Conservation (phyloP, 306 rosid species). For the Cucurbita pepo region DNA sequence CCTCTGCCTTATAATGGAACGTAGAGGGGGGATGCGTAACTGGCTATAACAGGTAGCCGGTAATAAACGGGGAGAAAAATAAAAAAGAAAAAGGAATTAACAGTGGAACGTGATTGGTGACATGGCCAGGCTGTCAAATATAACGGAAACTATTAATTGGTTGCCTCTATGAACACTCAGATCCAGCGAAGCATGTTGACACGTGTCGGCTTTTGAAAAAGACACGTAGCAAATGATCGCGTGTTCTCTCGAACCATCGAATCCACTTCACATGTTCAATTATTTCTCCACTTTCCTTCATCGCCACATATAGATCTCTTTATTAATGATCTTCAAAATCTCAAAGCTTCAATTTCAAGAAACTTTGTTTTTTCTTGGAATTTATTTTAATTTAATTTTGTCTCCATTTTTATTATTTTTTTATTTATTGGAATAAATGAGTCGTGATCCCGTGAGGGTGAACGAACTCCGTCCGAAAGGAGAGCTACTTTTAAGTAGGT, state of each 20-base stretch:
- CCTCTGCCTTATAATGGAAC: background rate
- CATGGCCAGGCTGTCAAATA: slow-evolving; percentile 8
- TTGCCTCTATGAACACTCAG: background rate
- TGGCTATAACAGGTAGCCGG: slow-evolving; percentile 1
- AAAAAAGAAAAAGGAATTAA: background rate
- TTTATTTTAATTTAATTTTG: too few relatives aligned
- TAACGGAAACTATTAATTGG: background rate
- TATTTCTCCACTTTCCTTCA: slow-evolving; percentile 2
- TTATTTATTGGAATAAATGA: too few relatives aligned
- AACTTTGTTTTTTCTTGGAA: too few relatives aligned
- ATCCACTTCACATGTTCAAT: slow-evolving; percentile 1
- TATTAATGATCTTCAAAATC: background rate
- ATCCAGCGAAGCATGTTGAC: slow-evolving; percentile 19
- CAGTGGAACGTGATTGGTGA: slow-evolving; percentile 8
- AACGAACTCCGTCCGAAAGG: too few relatives aligned
- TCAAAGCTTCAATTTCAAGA: background rate
- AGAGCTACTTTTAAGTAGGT: too few relatives aligned
- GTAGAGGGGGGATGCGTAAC: background rate
- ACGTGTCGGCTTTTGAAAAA: slow-evolving; percentile 25
- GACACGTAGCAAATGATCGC: slow-evolving; percentile 18
- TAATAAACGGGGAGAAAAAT: background rate
- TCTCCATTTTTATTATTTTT: too few relatives aligned
- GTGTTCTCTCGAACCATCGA: slow-evolving; percentile 29
- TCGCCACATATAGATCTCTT: background rate
- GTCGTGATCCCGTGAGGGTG: too few relatives aligned